Percentiles rank a stretch among this genome's conserved stretches.
Conservation (phyloP, 208 protist species). For the Acanthamoeba lenticulata region DNA sequence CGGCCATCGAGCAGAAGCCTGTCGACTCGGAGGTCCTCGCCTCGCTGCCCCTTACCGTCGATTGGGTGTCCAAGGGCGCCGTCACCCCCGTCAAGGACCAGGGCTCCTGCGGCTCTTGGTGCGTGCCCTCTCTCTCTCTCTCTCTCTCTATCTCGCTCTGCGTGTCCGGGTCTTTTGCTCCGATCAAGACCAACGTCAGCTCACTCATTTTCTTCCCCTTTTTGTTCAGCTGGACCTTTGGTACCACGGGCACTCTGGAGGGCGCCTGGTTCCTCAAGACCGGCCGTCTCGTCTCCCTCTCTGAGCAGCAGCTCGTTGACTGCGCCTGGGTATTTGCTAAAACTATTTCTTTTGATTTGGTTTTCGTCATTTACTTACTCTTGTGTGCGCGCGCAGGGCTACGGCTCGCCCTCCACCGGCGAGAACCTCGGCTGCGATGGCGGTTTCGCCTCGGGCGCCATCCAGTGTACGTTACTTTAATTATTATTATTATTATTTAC, state of each 20-base stretch:
- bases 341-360: no score
- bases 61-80: slow-evolving; percentile 91
- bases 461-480: slow-evolving; percentile 16
- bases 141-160: neutral
- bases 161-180: neutral
- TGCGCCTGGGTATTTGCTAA: neutral
- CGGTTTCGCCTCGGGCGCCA: slow-evolving; percentile 12
- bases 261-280: slow-evolving; percentile 82
- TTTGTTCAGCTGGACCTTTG: slow-evolving; percentile 94
- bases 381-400: no score
- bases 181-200: neutral
- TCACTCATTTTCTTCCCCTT: neutral
- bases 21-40: neutral
- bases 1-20: neutral
- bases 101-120: slow-evolving; percentile 94
- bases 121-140: neutral
- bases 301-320: slow-evolving; percentile 64
- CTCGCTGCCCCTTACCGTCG: slow-evolving; percentile 74
- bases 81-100: slow-evolving; percentile 96
- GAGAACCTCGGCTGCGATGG: slow-evolving; percentile 19
- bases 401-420: neutral
- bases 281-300: slow-evolving; percentile 40
- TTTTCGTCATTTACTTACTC: no score
- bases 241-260: slow-evolving; percentile 93
- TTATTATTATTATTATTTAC: neutral